A percentile compares a stretch with the other conserved stretches of the same genome.
These are phyloP conservation scores for Tolypocladium sp. DNA, from an alignment of 2,329 filamentous ascomycete species.

Conservation along the genomic window DNA sequence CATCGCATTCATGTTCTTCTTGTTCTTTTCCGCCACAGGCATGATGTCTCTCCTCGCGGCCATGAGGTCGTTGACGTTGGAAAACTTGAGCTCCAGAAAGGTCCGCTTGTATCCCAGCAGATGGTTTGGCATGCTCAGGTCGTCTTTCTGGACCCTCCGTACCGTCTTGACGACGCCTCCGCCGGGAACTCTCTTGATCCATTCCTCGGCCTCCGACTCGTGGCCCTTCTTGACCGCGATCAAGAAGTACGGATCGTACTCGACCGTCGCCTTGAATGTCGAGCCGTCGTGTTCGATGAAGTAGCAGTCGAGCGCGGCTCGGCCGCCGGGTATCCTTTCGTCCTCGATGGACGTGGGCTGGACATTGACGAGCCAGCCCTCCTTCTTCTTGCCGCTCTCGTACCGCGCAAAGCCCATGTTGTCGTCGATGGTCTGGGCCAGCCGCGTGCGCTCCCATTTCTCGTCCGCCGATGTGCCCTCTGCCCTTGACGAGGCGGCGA, in stretches of 20 bases:
- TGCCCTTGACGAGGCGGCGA: constrained; percentile 66
- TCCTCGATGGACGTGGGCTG: constrained; percentile 85
- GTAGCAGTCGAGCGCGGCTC: constrained; percentile 91
- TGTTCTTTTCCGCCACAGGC: constrained; percentile 93
- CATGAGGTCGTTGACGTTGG: constrained; percentile 79
- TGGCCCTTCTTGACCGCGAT: constrained; percentile 81
- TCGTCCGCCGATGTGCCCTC: constrained; percentile 91
- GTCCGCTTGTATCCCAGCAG: constrained; percentile 81
- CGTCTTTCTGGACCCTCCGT: constrained; percentile 78
- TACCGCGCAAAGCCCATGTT: constrained; percentile 88
- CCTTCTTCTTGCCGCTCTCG: constrained; percentile 71
- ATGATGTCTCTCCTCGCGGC: constrained; percentile 76
- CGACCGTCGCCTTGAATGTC: constrained; percentile 91
- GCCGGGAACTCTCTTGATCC: constrained; percentile 67
- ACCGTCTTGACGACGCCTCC: constrained; percentile 77
- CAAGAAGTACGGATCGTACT: constrained; percentile 95
- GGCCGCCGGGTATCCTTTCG: constrained; percentile 70
- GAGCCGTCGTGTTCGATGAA: constrained; percentile 85
- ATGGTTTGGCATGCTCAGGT: constrained; percentile 91
- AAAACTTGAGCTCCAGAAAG: constrained; percentile 79
- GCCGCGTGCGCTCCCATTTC: constrained; percentile 74
- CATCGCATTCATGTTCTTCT: constrained; percentile 92
- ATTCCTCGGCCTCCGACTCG: constrained; percentile 94
- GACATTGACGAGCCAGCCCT: constrained; percentile 94
- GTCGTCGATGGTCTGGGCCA: constrained; percentile 88